A percentile compares a stretch with the other conserved stretches of the same genome.
These are phyloP conservation scores for Funneliformis mosseae DNA, from an alignment of 192 early-diverging fungal species.

Conservation along the genomic window DNA sequence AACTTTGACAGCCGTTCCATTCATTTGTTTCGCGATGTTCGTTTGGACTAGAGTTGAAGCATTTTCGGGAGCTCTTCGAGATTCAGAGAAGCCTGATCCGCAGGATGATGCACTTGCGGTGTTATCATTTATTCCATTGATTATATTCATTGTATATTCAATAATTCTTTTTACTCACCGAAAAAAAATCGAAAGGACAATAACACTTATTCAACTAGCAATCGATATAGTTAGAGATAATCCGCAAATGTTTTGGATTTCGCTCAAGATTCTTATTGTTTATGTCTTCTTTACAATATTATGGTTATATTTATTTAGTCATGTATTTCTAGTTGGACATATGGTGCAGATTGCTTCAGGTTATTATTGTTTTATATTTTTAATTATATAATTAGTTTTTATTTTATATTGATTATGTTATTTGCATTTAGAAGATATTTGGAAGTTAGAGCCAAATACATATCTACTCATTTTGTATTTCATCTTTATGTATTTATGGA, in stretches of 20 bases:
- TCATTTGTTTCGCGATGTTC: conserved; percentile 47
- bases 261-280: conserved; percentile 53
- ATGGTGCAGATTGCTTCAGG: neutral
- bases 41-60: conserved; percentile 55
- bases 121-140: conserved; percentile 55
- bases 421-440: conserved; percentile 36
- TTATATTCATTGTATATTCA: conserved; percentile 43
- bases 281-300: conserved; percentile 63
- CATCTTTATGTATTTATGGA: conserved; percentile 78
- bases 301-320: conserved; percentile 70
- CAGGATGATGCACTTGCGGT: conserved; percentile 49
- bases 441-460: conserved; percentile 56
- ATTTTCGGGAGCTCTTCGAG: conserved; percentile 43
- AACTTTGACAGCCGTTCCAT: conserved; percentile 50
- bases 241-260: conserved; percentile 68
- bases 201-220: conserved; percentile 54
- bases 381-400: neutral
- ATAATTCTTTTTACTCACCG: conserved; percentile 42
- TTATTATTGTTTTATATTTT: conserved; percentile 2
- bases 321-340: conserved; percentile 64
- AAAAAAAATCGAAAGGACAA: conserved; percentile 51
- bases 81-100: conserved; percentile 40
- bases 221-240: conserved; percentile 73
- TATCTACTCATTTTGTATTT: conserved; percentile 57
- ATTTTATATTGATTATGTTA: neutral